Evolutionary conservation across 2,329 filamentous ascomycete species (phyloP), one percentile per base, ranked within the genome.

Genomic region (Trichoderma lentiforme): DNA sequence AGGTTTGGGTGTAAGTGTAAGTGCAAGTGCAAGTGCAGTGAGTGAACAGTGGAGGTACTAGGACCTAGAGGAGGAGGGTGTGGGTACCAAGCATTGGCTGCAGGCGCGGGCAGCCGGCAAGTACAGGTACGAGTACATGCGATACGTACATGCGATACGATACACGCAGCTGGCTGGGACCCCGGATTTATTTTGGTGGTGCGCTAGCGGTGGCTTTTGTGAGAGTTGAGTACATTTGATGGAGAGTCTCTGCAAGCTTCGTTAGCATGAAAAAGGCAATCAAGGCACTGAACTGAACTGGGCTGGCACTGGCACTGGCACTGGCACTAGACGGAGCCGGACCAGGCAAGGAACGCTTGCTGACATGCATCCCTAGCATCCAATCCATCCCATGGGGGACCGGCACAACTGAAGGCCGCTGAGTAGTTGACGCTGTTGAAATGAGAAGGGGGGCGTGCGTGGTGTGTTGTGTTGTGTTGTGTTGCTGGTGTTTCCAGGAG

Each of bases 351-450:
- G 71, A 69, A 72, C 64, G 71, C 64, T 72, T 69, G 71, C 71
- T 72, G 66, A 73, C 72, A 74, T 74, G 67, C 68, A 73, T 72
- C 64, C 71, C 71, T 72, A 69, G 71, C 64, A 53, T 36, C 66
- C 61, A 76, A 47, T 74, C 70, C 72, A 72, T 67, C 36, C 32
- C 39, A 43, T 43, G 15, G 66, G 61, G 15, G 66, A 60, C 72
- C 36, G 61, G 63, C 18, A 61, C 24, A 57, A 76, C 72, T 69
- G 68, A 57, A 60, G 43, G 39, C 34, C 21, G n/a, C 43, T 21
- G 43, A 21, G 43, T 21, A 21, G n/a, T n/a, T 43, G 39, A n/a
- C 18, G 39, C 39, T 43, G 39, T 43, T 30, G 56, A 32, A 60
- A 32, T 60, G 57, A 30, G 57, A 60, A 28, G 24, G 53, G 24